Base-by-base conservation (phyloP, 2,329 filamentous ascomycete genomes). In the Diaporthe humulicola region DNA sequence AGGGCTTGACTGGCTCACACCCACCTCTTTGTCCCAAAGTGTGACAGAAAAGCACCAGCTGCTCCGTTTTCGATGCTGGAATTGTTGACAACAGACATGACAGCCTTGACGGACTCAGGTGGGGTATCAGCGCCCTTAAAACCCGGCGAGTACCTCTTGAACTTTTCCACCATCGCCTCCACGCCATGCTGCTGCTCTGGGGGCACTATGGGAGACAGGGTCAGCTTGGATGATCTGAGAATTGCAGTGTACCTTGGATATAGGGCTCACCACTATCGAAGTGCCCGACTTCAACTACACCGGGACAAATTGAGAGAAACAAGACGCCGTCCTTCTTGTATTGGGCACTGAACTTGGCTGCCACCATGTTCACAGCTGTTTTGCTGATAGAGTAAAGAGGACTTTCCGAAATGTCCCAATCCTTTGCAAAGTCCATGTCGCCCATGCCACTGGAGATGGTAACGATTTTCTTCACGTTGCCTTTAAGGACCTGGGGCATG, bases 11-110 rank as follows among this genome's bases (percentile, higher is more conserved):
- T 40, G 5, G 33, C n/a, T 58, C 70, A 90, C 12, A 90, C 58
- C 89, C 88, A 91, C 71, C 87, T 83, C 80, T 89, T 87, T 76
- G 84, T 88, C 4, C 89, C 88, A 73, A 84, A 78, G 48, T 92
- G 90, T 38, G 88, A 89, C 1, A 92, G 76, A 77, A 90, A 90
- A 0, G 82, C 80, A 3, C 90, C 90, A 2, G 84, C 88, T 77
- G 86, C 77, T 0, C 86, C 87, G 52, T 79, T 82, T 61, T 87
- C 85, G 12, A 90, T 80, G 38, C 83, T 88, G 2, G 84, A 81
- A 19, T 81, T 82, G 4, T 78, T 38, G 0, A 83, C 76, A 36
- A 87, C 83, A 4, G 82, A 79, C 54, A 84, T 71, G 9, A 87
- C 78, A 0, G 73, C 75, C 15, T 74, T 77, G 2, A 82, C 79